Base-by-base conservation (phyloP, 139 green algal genomes). In the Chlorella vulgaris region DNA sequence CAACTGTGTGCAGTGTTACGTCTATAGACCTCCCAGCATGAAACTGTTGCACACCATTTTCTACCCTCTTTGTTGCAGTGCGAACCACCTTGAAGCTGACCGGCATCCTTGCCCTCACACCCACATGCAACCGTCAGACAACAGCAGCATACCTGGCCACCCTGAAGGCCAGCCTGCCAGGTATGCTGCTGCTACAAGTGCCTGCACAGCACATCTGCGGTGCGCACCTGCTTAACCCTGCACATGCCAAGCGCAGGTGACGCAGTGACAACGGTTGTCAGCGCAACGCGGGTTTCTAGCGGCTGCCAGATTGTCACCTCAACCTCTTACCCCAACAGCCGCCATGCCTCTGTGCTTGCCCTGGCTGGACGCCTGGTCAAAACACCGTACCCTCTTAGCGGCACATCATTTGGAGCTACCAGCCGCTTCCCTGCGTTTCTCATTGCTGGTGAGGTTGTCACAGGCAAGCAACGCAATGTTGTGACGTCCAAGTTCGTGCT, bases 291-390 rank as follows among this genome's bases (percentile, higher is more conserved):
- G 7, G 50, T 33, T 22, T 26, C 53, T 3, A 47, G 71, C 71
- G 71, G 71, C 47, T 78, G 53, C 40, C 22, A 29, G 15, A 24
- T 78, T 22, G 71, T 65, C 50, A 78, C 71, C 33, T 33, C 24
- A 18, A 78, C 29, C 71, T 18, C 31, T 0, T 67, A 67, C 71
- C 40, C 71, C 33, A 22, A 33, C 50, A 22, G 60, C 50, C 43
- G 60, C 47, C 71, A 78, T 7, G 50, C 33, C 26, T 13, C 71
- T 3, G 15, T 31, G 5, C 1, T 67, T 29, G 13, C 1, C 4
- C 36, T 67, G 21, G 71, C 47, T 21, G 47, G 71, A n/a, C 21
- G 22, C 24, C 33, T 78, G 50, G 15, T 65, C 42, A 29, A 35
- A 13, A 18, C 19, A 4, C 22, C 36, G 47, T 26, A 22, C 15